A percentile compares a stretch with the other conserved stretches of the same genome.
Conservation (phyloP, 495 filamentous ascomycete species). For the Ramalina intermedia region DNA sequence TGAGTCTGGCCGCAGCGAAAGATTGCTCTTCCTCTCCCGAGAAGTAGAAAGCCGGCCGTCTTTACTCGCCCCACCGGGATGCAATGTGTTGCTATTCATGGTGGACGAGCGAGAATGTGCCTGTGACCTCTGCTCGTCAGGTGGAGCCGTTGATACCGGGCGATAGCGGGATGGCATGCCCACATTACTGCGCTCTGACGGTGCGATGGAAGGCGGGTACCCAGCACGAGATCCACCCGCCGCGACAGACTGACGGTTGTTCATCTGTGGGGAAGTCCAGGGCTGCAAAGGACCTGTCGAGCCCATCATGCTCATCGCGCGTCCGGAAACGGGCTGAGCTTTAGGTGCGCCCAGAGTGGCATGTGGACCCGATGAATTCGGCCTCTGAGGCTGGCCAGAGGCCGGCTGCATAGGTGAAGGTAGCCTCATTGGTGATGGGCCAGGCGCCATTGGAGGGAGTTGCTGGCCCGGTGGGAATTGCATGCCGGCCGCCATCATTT, state of each 20-base stretch:
- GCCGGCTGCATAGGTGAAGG: constrained; percentile 5
- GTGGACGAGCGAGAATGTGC: constrained; percentile 20
- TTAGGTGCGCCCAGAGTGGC: constrained; percentile 18
- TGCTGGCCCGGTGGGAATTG: constrained; percentile 13
- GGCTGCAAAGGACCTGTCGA: constrained; percentile 36
- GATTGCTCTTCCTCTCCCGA: constrained; percentile 9
- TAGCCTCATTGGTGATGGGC: constrained; percentile 18
- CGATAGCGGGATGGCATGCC: constrained; percentile 85
- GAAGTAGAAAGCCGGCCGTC: constrained; percentile 7
- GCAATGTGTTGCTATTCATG: constrained; percentile 24
- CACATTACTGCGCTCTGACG: constrained; percentile 86
- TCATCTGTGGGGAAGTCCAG: not conserved
- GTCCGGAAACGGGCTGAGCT: constrained; percentile 20
- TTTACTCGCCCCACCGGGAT: constrained; percentile 17
- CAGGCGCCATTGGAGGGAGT: constrained; percentile 15
- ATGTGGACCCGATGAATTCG: constrained; percentile 27
- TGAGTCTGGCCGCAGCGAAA: constrained; percentile 16
- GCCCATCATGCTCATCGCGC: constrained; percentile 74
- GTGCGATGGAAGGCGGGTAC: constrained; percentile 69
- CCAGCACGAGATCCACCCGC: constrained; percentile 22
- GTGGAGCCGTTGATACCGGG: constrained; percentile 49
- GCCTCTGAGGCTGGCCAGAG: constrained; percentile 16
- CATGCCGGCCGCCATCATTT: constrained; percentile 46
- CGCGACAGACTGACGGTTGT: constrained; percentile 21
- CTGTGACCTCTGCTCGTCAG: constrained; percentile 22